Evolutionary conservation across 495 filamentous ascomycete species (phyloP).

Genomic region (Tuber aestivum): DNA sequence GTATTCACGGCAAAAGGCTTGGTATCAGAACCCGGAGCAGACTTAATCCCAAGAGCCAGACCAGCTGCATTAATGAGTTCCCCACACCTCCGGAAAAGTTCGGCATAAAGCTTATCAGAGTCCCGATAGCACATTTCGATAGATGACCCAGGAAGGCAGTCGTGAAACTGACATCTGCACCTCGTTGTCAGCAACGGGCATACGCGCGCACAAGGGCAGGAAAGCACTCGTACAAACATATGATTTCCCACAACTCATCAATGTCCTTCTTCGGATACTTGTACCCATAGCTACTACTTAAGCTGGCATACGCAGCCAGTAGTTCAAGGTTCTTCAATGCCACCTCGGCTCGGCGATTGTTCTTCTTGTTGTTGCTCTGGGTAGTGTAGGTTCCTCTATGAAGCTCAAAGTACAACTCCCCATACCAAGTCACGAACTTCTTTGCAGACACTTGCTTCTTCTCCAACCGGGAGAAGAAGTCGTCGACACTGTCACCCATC

Average conservation of each 20-base stretch:
- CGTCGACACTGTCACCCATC: conserved; percentile 88
- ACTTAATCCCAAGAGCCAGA: conserved; percentile 57
- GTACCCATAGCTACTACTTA: conserved; percentile 59
- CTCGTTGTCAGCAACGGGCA: conserved; percentile 39
- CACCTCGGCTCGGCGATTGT: conserved; percentile 80
- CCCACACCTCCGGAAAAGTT: conserved; percentile 72
- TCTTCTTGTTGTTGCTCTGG: conserved; percentile 91
- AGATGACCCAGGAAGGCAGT: conserved; percentile 87
- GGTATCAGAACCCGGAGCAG: conserved; percentile 42
- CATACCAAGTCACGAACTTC: conserved; percentile 92
- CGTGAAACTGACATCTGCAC: conserved; percentile 91
- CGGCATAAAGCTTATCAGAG: conserved; percentile 74
- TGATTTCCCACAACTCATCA: conserved; percentile 85
- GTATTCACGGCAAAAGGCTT: conserved; percentile 66
- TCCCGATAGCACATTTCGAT: conserved; percentile 98
- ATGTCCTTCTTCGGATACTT: conserved; percentile 86
- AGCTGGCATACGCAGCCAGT: conserved; percentile 76
- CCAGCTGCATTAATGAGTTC: conserved; percentile 64
- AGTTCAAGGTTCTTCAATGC: conserved; percentile 81
- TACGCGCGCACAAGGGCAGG: too few species aligned
- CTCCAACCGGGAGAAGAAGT: conserved; percentile 84
- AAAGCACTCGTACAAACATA: conserved; percentile 32
- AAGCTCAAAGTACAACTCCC: conserved; percentile 94
- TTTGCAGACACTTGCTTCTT: conserved; percentile 62
- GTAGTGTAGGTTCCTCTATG: conserved; percentile 96